Conservation (phyloP, 257 asterid species). For the Forsythia suspensa region DNA sequence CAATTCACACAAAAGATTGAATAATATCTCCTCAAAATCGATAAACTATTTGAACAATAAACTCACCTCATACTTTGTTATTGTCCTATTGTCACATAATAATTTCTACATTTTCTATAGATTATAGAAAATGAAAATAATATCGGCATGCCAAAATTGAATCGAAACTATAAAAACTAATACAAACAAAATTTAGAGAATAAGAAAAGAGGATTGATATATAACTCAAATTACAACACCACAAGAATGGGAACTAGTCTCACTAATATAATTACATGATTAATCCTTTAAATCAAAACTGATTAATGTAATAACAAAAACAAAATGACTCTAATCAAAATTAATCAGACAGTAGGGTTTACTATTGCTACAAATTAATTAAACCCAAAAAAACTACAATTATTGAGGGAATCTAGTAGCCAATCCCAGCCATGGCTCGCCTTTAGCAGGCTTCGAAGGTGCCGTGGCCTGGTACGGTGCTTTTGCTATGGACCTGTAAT, state of each 20-base stretch:
- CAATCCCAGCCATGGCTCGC: conserved; percentile 59
- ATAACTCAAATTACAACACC: too few relatives aligned
- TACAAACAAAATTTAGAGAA: background rate
- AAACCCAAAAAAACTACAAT: conserved; percentile 3
- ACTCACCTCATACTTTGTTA: too few relatives aligned
- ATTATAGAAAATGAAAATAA: background rate
- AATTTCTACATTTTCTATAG: too few relatives aligned
- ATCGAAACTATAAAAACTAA: too few relatives aligned
- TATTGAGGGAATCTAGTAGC: conserved; percentile 35
- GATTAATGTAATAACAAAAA: background rate
- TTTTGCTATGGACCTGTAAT: conserved; percentile 40
- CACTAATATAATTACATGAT: conserved; percentile 1
- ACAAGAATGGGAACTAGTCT: background rate
- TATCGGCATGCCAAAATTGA: background rate
- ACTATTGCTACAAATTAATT: conserved; percentile 12
- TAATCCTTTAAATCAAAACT: conserved; percentile 11
- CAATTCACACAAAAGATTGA: too few relatives aligned
- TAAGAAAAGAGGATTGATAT: background rate
- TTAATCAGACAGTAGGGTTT: background rate
- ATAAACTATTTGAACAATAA: too few relatives aligned
- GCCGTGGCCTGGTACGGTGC: conserved; percentile 48
- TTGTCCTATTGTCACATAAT: background rate
- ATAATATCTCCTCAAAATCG: too few relatives aligned
- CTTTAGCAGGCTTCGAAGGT: conserved; percentile 17
- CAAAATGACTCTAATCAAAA: conserved; percentile 8